Evolutionary conservation across 2,329 filamentous ascomycete species (phyloP), one percentile per base, ranked within the genome.

Genomic region (Xylariaceae sp.): DNA sequence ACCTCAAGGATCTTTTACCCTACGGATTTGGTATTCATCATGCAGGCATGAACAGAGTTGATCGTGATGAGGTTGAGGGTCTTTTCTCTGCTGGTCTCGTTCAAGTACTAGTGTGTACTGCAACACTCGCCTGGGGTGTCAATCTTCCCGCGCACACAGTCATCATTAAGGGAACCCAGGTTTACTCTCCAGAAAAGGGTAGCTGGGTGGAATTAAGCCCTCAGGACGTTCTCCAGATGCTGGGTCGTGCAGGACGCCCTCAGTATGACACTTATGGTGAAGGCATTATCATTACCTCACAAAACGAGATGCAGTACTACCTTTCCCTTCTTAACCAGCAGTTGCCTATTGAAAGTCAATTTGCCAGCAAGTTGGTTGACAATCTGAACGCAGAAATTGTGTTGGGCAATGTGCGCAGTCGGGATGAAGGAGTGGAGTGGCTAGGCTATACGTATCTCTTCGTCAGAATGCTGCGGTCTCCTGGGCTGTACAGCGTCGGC

Each of bases 1-100:
- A 96, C 49, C 79, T 99, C 45, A 97, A 97, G 72, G 94, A 97
- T 68, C 78, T 99, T 9, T 77, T 99, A 68, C 94, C 94, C 0
- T 97, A 97, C 64, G 94, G 95, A 6, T 95, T 99, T 64, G 94
- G 94, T 68, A 99, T 99, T 56, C 94, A 99, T 76, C 94, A 99
- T 73, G 94, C 94, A 68, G 94, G 94, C 73, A 95, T 99, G 90
- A 95, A 86, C 71, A 85, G 94, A 70, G 86, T 88, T n/a, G 95
- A 99, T 77, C 88, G 95, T 75, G 92, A 89, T 23, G 91, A 93
- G 43, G 94, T 99, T 10, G 93, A 97, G 69, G 93, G 96, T 69
- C 83, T 99, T 18, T 99, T 99, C 67, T 85, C 89, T 37, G 89
- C 92, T 69, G 93, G 93, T 57, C 86, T 89, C 26, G 91, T 99